These are phyloP conservation scores for Carex pumila DNA, from an alignment of 176 grass and related monocot species.

Conservation along the genomic window DNA sequence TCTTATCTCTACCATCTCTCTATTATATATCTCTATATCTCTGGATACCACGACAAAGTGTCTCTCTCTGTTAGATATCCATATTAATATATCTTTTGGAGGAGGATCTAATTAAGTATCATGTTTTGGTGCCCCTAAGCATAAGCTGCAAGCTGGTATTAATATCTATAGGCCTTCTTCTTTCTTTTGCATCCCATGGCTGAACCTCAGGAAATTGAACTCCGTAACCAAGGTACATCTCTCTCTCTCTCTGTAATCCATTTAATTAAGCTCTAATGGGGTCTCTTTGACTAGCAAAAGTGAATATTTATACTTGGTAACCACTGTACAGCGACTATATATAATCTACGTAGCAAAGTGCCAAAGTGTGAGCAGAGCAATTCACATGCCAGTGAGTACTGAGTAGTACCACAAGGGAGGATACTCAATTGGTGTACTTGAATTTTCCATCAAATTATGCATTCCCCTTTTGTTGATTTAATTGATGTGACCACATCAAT, in stretches of 20 bases:
- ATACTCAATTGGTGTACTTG: too few relatives aligned
- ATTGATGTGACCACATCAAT: too few relatives aligned
- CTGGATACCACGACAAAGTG: not conserved
- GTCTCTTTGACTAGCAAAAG: not conserved
- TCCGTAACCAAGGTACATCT: conserved; percentile 37
- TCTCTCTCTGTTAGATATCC: not conserved
- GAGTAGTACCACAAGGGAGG: not conserved
- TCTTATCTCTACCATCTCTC: not conserved
- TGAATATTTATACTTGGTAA: not conserved
- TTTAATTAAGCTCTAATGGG: not conserved
- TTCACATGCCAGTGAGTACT: not conserved
- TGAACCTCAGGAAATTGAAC: conserved; percentile 39
- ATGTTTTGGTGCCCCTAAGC: too few relatives aligned
- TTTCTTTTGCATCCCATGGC: conserved; percentile 22
- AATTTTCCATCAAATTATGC: not conserved
- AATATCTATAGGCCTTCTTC: too few relatives aligned
- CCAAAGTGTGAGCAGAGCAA: not conserved
- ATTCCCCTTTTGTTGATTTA: too few relatives aligned
- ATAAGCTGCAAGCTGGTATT: too few relatives aligned
- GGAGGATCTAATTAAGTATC: too few relatives aligned
- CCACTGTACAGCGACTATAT: not conserved
- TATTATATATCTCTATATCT: too few relatives aligned
- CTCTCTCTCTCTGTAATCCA: not conserved
- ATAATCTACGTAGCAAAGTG: not conserved
- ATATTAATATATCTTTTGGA: too few relatives aligned